Evolutionary conservation across 1,284 basidiomycete genomes (phyloP).

Genomic region (Tilletia indica): DNA sequence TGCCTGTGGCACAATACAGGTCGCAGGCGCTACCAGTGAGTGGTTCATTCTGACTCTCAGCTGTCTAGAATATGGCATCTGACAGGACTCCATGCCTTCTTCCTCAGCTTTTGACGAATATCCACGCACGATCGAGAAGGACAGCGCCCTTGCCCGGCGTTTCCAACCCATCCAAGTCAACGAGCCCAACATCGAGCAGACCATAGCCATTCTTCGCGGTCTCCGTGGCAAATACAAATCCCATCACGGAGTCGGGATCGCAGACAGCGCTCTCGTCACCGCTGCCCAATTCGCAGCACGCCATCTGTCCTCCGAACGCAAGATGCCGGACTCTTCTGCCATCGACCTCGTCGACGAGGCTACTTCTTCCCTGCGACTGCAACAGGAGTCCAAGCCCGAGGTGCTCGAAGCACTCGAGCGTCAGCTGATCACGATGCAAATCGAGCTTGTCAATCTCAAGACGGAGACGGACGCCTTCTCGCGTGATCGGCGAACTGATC

Average conservation of each 20-base stretch:
- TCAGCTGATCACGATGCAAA: conserved; percentile 75
- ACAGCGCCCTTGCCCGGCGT: conserved; percentile 81
- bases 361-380: conserved; percentile 78
- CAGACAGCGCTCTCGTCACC: conserved; percentile 80
- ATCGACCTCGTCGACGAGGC: conserved; percentile 68
- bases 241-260: conserved; percentile 79
- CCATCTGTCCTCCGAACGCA: conserved; percentile 61
- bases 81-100: no score
- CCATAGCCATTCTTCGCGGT: conserved; percentile 18
- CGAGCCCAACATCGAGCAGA: conserved; percentile 72
- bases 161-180: conserved; percentile 85
- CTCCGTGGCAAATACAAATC: conserved; percentile 17
- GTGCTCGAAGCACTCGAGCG: conserved; percentile 78
- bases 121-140: conserved; percentile 84
- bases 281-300: conserved; percentile 77
- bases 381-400: conserved; percentile 86
- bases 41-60: no score
- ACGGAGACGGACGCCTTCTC: conserved; percentile 83
- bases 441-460: conserved; percentile 84
- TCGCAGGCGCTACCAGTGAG: conserved; percentile 28
- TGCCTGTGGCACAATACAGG: conserved; percentile 48
- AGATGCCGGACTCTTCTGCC: conserved; percentile 28
- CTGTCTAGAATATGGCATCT: no score
- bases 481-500: conserved; percentile 67
- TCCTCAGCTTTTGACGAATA: conserved; percentile 68